These are phyloP conservation scores for Lenzites betulinus DNA, from an alignment of 768 basidiomycete genomes.

Conservation along the genomic window DNA sequence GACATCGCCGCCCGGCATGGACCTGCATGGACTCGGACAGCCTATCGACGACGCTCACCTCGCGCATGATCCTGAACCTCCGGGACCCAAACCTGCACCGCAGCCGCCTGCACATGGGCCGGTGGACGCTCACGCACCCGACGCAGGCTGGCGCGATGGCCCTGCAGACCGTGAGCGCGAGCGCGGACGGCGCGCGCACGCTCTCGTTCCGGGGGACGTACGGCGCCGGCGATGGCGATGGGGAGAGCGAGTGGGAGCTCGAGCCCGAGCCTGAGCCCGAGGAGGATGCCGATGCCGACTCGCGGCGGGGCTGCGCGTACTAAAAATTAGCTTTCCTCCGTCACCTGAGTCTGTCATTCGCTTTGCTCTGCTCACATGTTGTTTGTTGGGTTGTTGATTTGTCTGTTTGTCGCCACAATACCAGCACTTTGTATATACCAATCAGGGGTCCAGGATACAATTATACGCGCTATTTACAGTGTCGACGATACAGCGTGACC, in stretches of 20 bases:
- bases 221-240: background rate
- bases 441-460: constrained; percentile 13
- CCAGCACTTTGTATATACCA: background rate
- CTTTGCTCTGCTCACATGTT: too few species aligned
- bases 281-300: too few species aligned
- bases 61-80: constrained; percentile 13
- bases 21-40: too few species aligned
- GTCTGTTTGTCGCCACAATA: background rate
- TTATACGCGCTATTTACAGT: constrained; percentile 19
- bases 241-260: background rate
- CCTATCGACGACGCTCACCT: constrained; percentile 12
- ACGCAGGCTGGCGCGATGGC: background rate
- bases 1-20: too few species aligned
- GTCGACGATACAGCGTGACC: constrained; percentile 8
- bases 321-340: background rate
- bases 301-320: background rate
- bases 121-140: background rate
- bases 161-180: background rate
- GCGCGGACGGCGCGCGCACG: background rate
- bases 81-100: constrained; percentile 3
- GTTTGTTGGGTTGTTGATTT: too few species aligned
- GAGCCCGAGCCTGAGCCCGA: background rate
- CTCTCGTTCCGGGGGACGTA: background rate
- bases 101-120: background rate
- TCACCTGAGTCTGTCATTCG: too few species aligned